These are phyloP conservation scores for Mycocalia duriaeana DNA, from an alignment of 1,284 basidiomycete genomes.

Conservation along the genomic window DNA sequence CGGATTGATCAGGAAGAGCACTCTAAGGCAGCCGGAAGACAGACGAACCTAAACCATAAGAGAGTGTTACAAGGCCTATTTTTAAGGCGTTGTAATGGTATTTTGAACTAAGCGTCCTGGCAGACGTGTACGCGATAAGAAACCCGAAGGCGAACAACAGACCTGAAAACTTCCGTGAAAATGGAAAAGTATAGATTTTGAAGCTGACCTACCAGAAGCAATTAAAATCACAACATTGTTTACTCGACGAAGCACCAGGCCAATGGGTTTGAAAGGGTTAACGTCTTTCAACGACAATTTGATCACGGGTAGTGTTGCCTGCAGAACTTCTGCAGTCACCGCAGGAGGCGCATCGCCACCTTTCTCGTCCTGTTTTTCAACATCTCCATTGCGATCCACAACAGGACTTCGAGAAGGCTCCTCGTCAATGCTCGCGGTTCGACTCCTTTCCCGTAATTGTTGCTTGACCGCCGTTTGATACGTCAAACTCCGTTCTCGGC, in stretches of 20 bases:
- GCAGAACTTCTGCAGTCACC: neutral
- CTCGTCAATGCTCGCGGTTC: slow-evolving; percentile 10
- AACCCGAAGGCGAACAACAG: slow-evolving; percentile 74
- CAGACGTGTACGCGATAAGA: slow-evolving; percentile 66
- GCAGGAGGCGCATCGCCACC: neutral
- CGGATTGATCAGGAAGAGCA: neutral
- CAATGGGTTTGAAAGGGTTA: slow-evolving; percentile 65
- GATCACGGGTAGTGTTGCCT: slow-evolving; percentile 27
- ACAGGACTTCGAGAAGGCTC: slow-evolving; percentile 10
- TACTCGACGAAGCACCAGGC: slow-evolving; percentile 49
- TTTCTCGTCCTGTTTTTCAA: slow-evolving; percentile 10
- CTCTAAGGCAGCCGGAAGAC: neutral
- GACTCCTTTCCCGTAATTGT: slow-evolving; percentile 24
- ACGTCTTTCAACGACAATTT: slow-evolving; percentile 65
- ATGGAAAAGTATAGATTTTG: neutral
- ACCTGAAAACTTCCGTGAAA: slow-evolving; percentile 32
- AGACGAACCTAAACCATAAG: slow-evolving; percentile 63
- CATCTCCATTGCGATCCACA: no score
- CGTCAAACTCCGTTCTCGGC: slow-evolving; percentile 71
- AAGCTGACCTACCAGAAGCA: slow-evolving; percentile 56
- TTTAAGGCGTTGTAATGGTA: slow-evolving; percentile 71
- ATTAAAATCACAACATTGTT: slow-evolving; percentile 68
- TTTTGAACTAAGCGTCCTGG: slow-evolving; percentile 56
- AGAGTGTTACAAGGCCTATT: slow-evolving; percentile 72
- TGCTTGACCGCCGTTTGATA: slow-evolving; percentile 64